Conservation (phyloP, 2,329 filamentous ascomycete species). For the Stemphylium lycopersici region DNA sequence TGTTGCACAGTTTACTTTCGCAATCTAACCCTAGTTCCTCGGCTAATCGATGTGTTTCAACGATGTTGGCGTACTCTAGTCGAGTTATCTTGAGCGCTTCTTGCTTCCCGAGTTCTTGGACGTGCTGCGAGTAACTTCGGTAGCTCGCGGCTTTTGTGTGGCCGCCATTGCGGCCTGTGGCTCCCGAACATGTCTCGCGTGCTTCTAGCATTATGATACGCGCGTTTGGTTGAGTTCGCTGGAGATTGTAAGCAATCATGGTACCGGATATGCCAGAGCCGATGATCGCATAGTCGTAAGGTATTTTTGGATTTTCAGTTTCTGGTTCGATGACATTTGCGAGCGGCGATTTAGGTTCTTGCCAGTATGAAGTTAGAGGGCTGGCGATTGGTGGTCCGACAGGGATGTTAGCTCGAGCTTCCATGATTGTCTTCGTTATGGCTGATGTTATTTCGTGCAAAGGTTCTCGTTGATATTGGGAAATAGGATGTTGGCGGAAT, state of each 20-base stretch:
- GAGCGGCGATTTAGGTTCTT: slow-evolving; percentile 46
- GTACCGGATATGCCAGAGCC: slow-evolving; percentile 52
- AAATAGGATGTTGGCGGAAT: no score
- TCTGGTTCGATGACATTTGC: slow-evolving; percentile 41
- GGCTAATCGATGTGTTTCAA: slow-evolving; percentile 62
- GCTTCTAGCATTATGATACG: slow-evolving; percentile 51
- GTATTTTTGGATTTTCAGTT: slow-evolving; percentile 23
- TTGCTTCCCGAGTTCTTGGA: slow-evolving; percentile 52
- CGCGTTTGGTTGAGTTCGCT: slow-evolving; percentile 18
- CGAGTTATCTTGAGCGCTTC: slow-evolving; percentile 55
- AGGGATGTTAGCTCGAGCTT: slow-evolving; percentile 36
- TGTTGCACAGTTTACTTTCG: slow-evolving; percentile 59
- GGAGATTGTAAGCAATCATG: slow-evolving; percentile 46
- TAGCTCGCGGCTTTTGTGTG: slow-evolving; percentile 60
- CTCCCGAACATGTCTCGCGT: slow-evolving; percentile 47
- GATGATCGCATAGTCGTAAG: slow-evolving; percentile 47
- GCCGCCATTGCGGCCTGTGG: slow-evolving; percentile 54
- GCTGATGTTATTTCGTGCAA: no score
- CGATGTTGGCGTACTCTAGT: slow-evolving; percentile 54
- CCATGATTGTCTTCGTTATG: slow-evolving; percentile 24
- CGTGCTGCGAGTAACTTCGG: slow-evolving; percentile 59
- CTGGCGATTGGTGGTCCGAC: slow-evolving; percentile 40
- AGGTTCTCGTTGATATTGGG: no score
- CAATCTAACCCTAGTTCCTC: slow-evolving; percentile 50
- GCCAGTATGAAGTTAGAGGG: slow-evolving; percentile 52